Evolutionary conservation across 2,329 filamentous ascomycete species (phyloP).

Genomic region (Teratosphaeria zuluensis): DNA sequence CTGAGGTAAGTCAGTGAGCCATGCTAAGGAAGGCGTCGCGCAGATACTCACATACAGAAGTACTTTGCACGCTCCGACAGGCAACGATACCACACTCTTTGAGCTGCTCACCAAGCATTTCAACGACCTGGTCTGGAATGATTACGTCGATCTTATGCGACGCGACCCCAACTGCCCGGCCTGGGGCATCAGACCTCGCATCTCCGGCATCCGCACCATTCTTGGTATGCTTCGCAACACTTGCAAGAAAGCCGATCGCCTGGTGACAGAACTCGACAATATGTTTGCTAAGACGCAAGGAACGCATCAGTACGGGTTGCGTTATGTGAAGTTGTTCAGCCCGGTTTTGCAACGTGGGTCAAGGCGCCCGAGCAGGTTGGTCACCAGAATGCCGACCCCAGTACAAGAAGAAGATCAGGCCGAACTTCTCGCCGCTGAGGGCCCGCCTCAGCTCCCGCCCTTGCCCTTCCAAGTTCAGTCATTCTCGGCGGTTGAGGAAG

Average conservation of each 20-base stretch:
- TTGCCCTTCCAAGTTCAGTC: constrained; percentile 6
- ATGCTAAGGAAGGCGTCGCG: background rate
- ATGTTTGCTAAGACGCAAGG: background rate
- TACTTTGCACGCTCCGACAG: constrained; percentile 8
- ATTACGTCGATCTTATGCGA: constrained; percentile 1
- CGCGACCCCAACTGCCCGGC: background rate
- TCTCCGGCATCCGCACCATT: background rate
- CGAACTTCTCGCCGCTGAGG: background rate
- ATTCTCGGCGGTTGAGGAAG: constrained; percentile 14
- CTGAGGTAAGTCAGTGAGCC: background rate
- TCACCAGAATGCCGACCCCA: background rate
- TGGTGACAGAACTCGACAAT: background rate
- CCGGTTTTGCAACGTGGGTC: background rate
- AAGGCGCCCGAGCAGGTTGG: background rate
- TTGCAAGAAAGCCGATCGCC: background rate
- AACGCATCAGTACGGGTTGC: background rate
- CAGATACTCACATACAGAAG: background rate
- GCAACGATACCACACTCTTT: constrained; percentile 6
- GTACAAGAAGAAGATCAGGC: background rate
- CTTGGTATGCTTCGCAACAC: background rate
- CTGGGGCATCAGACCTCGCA: constrained; percentile 1
- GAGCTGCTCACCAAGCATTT: constrained; percentile 2
- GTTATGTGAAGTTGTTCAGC: background rate
- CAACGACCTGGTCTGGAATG: constrained; percentile 2
- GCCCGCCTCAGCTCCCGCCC: background rate